Evolutionary conservation across 2,329 filamentous ascomycete genomes (phyloP), one percentile per base, ranked within the genome.

Genomic region (Aspergillus novofumigatus): DNA sequence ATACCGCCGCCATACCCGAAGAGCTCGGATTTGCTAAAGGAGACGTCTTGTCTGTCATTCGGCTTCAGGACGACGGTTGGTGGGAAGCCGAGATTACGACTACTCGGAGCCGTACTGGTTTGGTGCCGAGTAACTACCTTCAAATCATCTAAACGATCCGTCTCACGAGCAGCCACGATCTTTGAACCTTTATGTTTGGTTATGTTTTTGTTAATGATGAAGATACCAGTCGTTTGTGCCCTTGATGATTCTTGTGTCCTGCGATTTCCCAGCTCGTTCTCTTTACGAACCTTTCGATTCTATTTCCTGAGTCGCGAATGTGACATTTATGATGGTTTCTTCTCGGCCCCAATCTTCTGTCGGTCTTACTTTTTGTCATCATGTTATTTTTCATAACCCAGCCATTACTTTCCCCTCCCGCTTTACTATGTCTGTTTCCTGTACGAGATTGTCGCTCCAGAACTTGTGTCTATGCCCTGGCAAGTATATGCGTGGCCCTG

Each of bases 51-150:
- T 91, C 93, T 2, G 87, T 99, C 14, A 80, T 97, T 49, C 84
- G 92, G 59, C 86, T 96, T 68, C 94, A 99, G 76, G 94, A 99
- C 72, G 94, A 99, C 70, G 94, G 94, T 21, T 99, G 94, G 94
- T 99, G 95, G 94, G 94, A 99, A 78, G 95, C 95, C 11, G 93
- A 97, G 74, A 85, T 97, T 44, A 90, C 92, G 49, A 80, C 79
- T 8, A 72, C 76, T 44, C 72, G 70, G n/a, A 63, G 68, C 42
- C 71, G 67, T 55, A 73, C 81, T 17, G 86, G 86, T 25, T 75
- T 88, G 64, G 86, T 88, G 52, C 86, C 86, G 2, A 86, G 83
- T 63, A 88, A 88, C 71, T 88, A 88, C 67, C 70, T 88, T 55
- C 85, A 87, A 72, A 78, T 79, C 54, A 84, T 83, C 59, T 81